Conservation (phyloP, 2,329 filamentous ascomycete species). For the Ascochyta lentis region DNA sequence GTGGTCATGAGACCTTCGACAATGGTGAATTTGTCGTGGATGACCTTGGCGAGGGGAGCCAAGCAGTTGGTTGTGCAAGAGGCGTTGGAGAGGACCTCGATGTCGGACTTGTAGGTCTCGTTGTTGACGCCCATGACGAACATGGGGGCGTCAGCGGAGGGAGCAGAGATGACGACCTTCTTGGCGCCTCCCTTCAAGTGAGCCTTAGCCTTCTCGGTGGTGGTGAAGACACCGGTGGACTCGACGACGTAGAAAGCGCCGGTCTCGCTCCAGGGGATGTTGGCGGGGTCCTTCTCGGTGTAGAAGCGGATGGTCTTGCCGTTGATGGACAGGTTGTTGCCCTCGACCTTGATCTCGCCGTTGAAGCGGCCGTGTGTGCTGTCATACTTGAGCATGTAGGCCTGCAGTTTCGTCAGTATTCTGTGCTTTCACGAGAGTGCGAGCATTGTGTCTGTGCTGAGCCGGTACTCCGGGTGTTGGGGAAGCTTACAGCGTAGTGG, state of each 20-base stretch:
- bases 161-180: conserved; percentile 87
- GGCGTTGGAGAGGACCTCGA: conserved; percentile 97
- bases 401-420: conserved; percentile 61
- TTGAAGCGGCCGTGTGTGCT: conserved; percentile 97
- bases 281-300: conserved; percentile 85
- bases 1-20: conserved; percentile 99
- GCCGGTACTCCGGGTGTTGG: conserved; percentile 4
- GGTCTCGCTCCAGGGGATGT: conserved; percentile 88
- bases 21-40: conserved; percentile 98
- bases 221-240: conserved; percentile 99
- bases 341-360: conserved; percentile 79
- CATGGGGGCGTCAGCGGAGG: conserved; percentile 96
- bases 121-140: conserved; percentile 99
- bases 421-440: not conserved
- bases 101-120: conserved; percentile 86
- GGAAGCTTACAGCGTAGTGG: conserved; percentile 86
- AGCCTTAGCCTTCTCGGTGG: conserved; percentile 90
- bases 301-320: conserved; percentile 96
- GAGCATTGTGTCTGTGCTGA: not conserved
- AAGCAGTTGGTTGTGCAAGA: conserved; percentile 99
- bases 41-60: conserved; percentile 98
- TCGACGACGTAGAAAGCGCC: conserved; percentile 94
- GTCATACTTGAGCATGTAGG: conserved; percentile 99
- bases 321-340: conserved; percentile 81
- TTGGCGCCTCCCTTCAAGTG: conserved; percentile 97